Conservation (phyloP, 331 rosid genomes). For the Spiraea crenata region DNA sequence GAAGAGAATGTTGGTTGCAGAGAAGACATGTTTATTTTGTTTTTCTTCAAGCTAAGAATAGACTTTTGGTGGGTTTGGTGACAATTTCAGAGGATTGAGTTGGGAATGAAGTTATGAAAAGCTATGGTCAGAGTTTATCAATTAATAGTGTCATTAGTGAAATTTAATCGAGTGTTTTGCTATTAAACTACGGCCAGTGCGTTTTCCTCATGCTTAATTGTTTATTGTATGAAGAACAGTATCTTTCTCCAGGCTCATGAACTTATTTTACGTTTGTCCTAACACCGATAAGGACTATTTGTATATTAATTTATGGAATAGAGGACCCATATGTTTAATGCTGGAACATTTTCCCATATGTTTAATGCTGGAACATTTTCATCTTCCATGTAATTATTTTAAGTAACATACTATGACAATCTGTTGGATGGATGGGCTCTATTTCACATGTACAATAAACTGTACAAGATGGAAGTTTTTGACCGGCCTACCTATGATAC, state of each 20-base stretch:
- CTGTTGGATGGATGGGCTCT: too few relatives aligned
- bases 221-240: background rate
- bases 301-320: too few relatives aligned
- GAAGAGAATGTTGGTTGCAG: constrained; percentile 33
- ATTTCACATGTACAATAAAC: too few relatives aligned
- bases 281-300: too few relatives aligned
- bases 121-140: background rate
- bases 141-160: constrained; percentile 13
- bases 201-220: constrained; percentile 26
- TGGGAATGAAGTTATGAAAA: constrained; percentile 21
- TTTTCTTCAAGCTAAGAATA: background rate
- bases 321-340: too few relatives aligned
- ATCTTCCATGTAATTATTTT: too few relatives aligned
- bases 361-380: too few relatives aligned
- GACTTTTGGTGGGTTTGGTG: constrained; percentile 12
- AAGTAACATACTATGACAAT: too few relatives aligned
- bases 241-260: background rate
- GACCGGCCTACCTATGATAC: too few relatives aligned
- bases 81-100: constrained; percentile 24
- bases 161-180: background rate
- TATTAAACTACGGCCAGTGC: constrained; percentile 25
- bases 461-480: too few relatives aligned
- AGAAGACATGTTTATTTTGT: constrained; percentile 31
- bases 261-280: background rate
- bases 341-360: too few relatives aligned